Conservation (phyloP, 805 yeast species). For the Pichia paraexigua region DNA sequence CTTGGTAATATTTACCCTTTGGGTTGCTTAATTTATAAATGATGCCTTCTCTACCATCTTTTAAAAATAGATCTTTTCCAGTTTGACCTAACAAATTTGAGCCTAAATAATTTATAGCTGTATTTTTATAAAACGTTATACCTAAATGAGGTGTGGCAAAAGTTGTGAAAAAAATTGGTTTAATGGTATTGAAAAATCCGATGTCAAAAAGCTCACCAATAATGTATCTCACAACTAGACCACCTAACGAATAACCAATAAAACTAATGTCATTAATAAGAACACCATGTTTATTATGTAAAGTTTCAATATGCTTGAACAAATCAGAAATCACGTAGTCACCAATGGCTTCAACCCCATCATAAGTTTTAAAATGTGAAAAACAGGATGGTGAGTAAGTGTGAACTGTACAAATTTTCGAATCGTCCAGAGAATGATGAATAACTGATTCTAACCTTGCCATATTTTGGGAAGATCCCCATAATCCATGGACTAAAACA, state of each 20-base stretch:
- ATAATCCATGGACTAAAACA: conserved; percentile 70
- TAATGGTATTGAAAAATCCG: conserved; percentile 46
- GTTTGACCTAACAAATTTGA: conserved; percentile 51
- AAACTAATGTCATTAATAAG: conserved; percentile 53
- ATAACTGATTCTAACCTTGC: conserved; percentile 38
- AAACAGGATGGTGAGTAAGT: conserved; percentile 51
- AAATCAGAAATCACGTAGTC: conserved; percentile 65
- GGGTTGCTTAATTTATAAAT: conserved; percentile 50
- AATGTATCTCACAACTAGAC: conserved; percentile 72
- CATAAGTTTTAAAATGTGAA: conserved; percentile 69
- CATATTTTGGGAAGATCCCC: conserved; percentile 62
- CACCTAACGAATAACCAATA: conserved; percentile 87
- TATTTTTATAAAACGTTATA: conserved; percentile 37
- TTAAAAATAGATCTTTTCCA: conserved; percentile 67
- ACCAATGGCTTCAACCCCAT: conserved; percentile 72
- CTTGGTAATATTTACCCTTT: conserved; percentile 40
- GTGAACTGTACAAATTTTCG: conserved; percentile 32
- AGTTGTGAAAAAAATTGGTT: conserved; percentile 57
- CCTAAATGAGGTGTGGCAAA: conserved; percentile 80
- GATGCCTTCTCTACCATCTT: conserved; percentile 35
- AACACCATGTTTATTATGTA: conserved; percentile 26
- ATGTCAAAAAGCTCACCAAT: conserved; percentile 42
- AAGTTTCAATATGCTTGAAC: conserved; percentile 32
- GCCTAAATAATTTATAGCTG: conserved; percentile 44
- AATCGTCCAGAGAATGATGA: conserved; percentile 23